Evolutionary conservation across 2,329 filamentous ascomycete genomes (phyloP).

Genomic region (Colletotrichum spinosum): DNA sequence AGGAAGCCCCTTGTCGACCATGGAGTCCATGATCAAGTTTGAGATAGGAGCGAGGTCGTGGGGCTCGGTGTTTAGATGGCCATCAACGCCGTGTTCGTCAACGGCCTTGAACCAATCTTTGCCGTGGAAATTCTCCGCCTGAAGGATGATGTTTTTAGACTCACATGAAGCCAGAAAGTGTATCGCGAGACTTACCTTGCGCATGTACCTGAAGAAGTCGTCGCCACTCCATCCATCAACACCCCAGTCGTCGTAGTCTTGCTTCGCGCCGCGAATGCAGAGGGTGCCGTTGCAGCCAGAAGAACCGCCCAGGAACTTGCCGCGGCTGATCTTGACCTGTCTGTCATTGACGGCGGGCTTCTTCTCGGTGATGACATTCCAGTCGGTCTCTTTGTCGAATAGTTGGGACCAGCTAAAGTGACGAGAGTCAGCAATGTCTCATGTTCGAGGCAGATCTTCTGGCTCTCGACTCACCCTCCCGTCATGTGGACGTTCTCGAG

Average conservation of each 20-base stretch:
- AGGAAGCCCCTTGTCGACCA: constrained; percentile 64
- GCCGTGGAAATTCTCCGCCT: constrained; percentile 67
- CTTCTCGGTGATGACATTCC: constrained; percentile 60
- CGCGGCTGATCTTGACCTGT: constrained; percentile 59
- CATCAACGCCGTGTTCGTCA: constrained; percentile 60
- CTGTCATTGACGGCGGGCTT: constrained; percentile 53
- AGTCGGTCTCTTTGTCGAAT: constrained; percentile 59
- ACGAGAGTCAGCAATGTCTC: too few species aligned
- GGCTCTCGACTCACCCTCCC: constrained; percentile 52
- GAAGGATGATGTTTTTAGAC: background rate
- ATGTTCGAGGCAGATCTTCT: too few species aligned
- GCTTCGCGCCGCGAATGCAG: constrained; percentile 60
- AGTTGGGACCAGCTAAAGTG: constrained; percentile 23
- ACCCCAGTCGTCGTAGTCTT: constrained; percentile 66
- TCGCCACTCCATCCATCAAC: constrained; percentile 66
- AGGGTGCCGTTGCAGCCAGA: constrained; percentile 63
- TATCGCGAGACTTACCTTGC: constrained; percentile 52
- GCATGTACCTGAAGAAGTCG: constrained; percentile 68
- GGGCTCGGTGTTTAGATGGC: constrained; percentile 66
- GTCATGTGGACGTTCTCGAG: constrained; percentile 64
- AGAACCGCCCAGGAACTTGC: constrained; percentile 61
- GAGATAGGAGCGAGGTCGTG: constrained; percentile 71
- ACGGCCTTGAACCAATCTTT: constrained; percentile 68
- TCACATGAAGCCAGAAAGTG: background rate
- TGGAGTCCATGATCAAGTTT: constrained; percentile 64